Conservation (phyloP, 2,329 filamentous ascomycete species). For the Pseudogymnoascus sp. region DNA sequence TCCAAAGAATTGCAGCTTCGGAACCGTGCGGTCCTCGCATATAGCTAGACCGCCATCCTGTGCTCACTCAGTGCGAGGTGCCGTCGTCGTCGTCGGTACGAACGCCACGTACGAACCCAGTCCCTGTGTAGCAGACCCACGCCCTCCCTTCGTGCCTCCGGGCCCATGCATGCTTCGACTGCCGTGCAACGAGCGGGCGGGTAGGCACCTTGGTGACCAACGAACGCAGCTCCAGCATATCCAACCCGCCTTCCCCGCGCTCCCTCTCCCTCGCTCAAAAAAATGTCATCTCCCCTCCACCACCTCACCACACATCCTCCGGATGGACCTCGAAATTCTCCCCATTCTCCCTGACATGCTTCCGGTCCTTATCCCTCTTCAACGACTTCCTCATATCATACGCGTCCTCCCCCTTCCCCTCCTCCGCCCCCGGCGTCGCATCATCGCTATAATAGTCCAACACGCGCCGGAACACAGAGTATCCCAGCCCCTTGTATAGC, state of each 20-base stretch:
- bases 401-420: constrained; percentile 76
- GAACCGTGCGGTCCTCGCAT: neutral
- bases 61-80: neutral
- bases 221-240: neutral
- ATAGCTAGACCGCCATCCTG: neutral
- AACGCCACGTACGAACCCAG: neutral
- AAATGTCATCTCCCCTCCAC: neutral
- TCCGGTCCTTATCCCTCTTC: constrained; percentile 65
- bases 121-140: neutral
- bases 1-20: neutral
- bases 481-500: constrained; percentile 86
- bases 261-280: neutral
- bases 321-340: constrained; percentile 70
- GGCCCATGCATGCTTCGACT: neutral
- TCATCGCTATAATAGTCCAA: constrained; percentile 91
- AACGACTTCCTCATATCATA: constrained; percentile 95
- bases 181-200: neutral
- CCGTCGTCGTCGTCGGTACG: neutral
- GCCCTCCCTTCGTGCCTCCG: neutral
- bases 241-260: neutral
- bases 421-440: constrained; percentile 53
- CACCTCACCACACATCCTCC: constrained; percentile 69
- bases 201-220: neutral
- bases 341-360: constrained; percentile 74
- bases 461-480: constrained; percentile 82